A percentile compares a stretch with the other conserved stretches of the same genome.
phyloP scores from a whole-genome alignment of 2,329 filamentous ascomycete species.

The Colletotrichum trifolii region DNA sequence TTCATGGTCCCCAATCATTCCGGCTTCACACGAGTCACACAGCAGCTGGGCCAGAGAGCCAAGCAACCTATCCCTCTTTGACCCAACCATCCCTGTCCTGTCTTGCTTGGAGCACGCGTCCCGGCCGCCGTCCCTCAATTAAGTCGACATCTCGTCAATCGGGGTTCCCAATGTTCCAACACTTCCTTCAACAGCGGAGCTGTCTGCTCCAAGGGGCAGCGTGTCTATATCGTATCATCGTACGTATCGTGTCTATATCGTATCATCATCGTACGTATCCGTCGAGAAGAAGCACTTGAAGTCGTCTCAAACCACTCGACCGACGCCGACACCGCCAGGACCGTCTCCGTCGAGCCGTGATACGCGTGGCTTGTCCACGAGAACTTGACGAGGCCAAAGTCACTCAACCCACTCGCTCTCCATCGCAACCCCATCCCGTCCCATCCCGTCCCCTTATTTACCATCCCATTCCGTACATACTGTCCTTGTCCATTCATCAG shows the following conservation, averaged over 20 bases:
- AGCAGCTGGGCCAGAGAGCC: not conserved
- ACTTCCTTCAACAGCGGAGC: constrained; percentile 36
- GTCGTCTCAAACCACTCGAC: constrained; percentile 6
- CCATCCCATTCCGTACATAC: not conserved
- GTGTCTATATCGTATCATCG: constrained; percentile 27
- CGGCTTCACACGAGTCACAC: constrained; percentile 35
- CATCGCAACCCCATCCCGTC: not conserved
- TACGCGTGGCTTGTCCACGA: not conserved
- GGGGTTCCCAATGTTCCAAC: constrained; percentile 19
- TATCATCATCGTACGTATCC: constrained; percentile 17
- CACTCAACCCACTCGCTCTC: no score
- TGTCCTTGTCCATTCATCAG: not conserved
- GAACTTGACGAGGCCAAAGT: no score
- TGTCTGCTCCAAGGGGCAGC: constrained; percentile 36
- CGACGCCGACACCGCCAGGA: constrained; percentile 1
- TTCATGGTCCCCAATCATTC: constrained; percentile 30
- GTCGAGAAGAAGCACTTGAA: not conserved
- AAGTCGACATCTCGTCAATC: constrained; percentile 32
- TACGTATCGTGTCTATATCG: constrained; percentile 28
- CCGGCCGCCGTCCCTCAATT: constrained; percentile 22
- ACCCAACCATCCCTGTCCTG: not conserved
- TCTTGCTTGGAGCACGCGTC: not conserved
- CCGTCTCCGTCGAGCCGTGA: constrained; percentile 10
- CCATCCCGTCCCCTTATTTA: not conserved
- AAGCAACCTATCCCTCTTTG: not conserved